Evolutionary conservation across 1,139 yeast species (phyloP).

Genomic region (Candida sp.): DNA sequence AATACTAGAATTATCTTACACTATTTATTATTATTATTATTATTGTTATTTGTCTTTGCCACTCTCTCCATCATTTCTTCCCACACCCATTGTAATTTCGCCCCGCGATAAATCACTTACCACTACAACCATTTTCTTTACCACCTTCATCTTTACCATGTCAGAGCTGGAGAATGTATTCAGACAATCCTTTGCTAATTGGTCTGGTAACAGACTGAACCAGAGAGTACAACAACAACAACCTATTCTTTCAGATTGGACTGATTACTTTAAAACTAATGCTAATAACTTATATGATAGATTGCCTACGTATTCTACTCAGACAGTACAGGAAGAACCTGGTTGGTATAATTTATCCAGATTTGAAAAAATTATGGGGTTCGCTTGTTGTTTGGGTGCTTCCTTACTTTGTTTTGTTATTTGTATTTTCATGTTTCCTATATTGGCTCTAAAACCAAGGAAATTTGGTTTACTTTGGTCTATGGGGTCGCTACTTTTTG

Average conservation of each 20-base stretch:
- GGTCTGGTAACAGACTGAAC: slow-evolving; percentile 27
- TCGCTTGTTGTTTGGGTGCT: slow-evolving; percentile 73
- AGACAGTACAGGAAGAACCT: slow-evolving; percentile 36
- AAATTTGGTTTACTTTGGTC: slow-evolving; percentile 93
- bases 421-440: slow-evolving; percentile 84
- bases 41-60: not conserved
- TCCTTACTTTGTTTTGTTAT: slow-evolving; percentile 76
- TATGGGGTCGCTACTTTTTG: slow-evolving; percentile 82
- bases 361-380: slow-evolving; percentile 78
- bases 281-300: slow-evolving; percentile 41
- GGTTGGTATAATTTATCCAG: slow-evolving; percentile 63
- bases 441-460: slow-evolving; percentile 83
- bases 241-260: slow-evolving; percentile 42
- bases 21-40: no score
- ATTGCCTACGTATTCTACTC: slow-evolving; percentile 31
- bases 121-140: no score
- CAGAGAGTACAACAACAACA: slow-evolving; percentile 10
- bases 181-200: slow-evolving; percentile 39
- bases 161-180: slow-evolving; percentile 42
- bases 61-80: no score
- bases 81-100: not conserved
- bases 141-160: slow-evolving; percentile 12
- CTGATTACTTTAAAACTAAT: slow-evolving; percentile 40
- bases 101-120: not conserved
- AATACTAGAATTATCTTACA: no score